A percentile compares a stretch with the other conserved stretches of the same genome.
Evolutionary conservation across 805 yeast species (phyloP).

Genomic region (Tetrapisispora pingtungensis): DNA sequence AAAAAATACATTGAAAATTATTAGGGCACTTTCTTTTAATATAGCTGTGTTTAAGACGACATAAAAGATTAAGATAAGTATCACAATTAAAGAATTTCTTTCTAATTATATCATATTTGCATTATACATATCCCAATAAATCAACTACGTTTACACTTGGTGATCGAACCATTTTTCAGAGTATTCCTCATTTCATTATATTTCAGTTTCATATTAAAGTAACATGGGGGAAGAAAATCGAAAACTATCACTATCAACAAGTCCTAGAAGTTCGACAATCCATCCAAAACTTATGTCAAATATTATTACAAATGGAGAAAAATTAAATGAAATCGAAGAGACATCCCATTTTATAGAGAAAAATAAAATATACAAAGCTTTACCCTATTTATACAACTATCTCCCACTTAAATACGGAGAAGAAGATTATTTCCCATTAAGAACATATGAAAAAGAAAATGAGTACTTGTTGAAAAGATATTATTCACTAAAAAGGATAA

Average conservation of each 20-base stretch:
- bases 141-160: too few relatives aligned
- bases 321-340: neutral
- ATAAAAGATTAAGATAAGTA: too few relatives aligned
- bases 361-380: neutral
- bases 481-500: constrained; percentile 6
- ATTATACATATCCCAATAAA: too few relatives aligned
- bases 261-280: neutral
- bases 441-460: constrained; percentile 4
- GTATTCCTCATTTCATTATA: too few relatives aligned
- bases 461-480: constrained; percentile 11
- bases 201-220: neutral
- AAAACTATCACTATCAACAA: neutral
- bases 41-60: too few relatives aligned
- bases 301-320: neutral
- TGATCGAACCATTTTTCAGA: too few relatives aligned
- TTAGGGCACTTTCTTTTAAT: too few relatives aligned
- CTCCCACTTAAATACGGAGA: constrained; percentile 4
- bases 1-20: too few relatives aligned
- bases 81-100: too few relatives aligned
- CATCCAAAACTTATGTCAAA: neutral
- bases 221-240: neutral
- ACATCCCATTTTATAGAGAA: neutral
- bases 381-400: constrained; percentile 11
- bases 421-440: neutral
- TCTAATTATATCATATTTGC: too few relatives aligned